Base-by-base conservation (phyloP, 2,329 filamentous ascomycete genomes). In the Exophiala sp. region DNA sequence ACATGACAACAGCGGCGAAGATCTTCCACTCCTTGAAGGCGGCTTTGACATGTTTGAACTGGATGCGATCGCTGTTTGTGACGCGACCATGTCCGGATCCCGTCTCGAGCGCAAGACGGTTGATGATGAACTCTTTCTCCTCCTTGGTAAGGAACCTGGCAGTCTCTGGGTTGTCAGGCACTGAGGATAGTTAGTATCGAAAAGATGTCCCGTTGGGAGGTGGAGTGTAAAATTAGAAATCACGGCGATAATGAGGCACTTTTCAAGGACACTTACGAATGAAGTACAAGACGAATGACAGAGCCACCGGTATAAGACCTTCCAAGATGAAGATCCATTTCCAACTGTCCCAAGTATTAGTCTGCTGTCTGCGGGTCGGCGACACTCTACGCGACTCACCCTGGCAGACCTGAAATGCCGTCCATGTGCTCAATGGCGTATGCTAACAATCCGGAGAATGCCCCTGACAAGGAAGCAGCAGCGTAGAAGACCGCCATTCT, bases 141-240 rank as follows among this genome's bases (percentile, higher is more conserved):
- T 88, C 83, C 12, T 83, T 75, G 6, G 72, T 79, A 51, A 92
- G 76, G 85, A 87, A 92, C 62, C 80, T 85, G 24, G 81, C 82
- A 50, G 88, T 80, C 69, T 89, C 87, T 2, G 87, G 87, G 70
- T 90, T 91, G 67, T 88, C 85, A 49, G 84, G 76, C n/a, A 88
- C 16, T 18, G 16, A 18, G 16, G 16, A 18, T 18, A 18, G 16
- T 18, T 18, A 18, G 16, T 18, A 18, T 18, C 16, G 16, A 18
- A 18, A 18, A 18, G 16, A 18, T 18, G 16, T 18, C 16, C 16
- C 16, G 16, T 18, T 18, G 16, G 16, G 16, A 18, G 16, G 16
- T 18, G 16, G 16, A 18, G 16, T 18, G 16, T 18, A 18, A 18
- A 18, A 18, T 3, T 18, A 18, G 16, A 18, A 18, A 18, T 18